Base-by-base conservation (phyloP, 2,329 filamentous ascomycete species). In the Diplodia seriata region DNA sequence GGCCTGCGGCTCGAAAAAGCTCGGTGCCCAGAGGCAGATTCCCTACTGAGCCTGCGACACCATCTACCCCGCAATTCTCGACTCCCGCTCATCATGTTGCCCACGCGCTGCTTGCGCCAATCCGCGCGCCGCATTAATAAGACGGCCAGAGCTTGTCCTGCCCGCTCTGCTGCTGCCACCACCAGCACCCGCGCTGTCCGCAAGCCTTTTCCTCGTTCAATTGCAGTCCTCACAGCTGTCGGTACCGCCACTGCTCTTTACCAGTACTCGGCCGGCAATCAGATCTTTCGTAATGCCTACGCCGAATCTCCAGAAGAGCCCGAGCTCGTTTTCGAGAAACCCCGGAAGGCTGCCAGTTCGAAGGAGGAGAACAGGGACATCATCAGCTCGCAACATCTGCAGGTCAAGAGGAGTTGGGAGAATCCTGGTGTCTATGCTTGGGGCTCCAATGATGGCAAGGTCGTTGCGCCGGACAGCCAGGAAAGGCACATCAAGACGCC, bases 401-500 rank as follows among this genome's bases (percentile, higher is more conserved):
- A 97, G 81, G 91, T 97, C 68, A 93, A 91, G 81, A 88, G 87
- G 75, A 96, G 92, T 79, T 86, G 88, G 83, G 87, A 89, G 79
- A 89, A 91, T 69, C 94, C 95, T 0, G 95, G 94, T 1, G 91
- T 98, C 0, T 98, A 97, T 79, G 89, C 91, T 5, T 99, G 95
- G 94, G 95, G 95, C 0, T 93, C 91, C 20, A 99, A 99, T 74
- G 83, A 84, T 18, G 92, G 93, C 69, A 87, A 86, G 72, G 94
- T 97, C n/a, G 92, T 91, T 47, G 93, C 94, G 51, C 93, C 94
- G 0, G 89, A 91, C 70, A 94, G 91, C 9, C 85, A 90, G 63
- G 93, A 97, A 66, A 82, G 83, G 36, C 86, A 90, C 70, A 84
- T 98, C 77, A 97, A 97, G 81, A 88, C 86, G 1, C 94, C 95